Evolutionary conservation across 192 early-diverging fungal genomes (phyloP), one percentile per base, ranked within the genome.

Genomic region (Piromyces finnis): DNA sequence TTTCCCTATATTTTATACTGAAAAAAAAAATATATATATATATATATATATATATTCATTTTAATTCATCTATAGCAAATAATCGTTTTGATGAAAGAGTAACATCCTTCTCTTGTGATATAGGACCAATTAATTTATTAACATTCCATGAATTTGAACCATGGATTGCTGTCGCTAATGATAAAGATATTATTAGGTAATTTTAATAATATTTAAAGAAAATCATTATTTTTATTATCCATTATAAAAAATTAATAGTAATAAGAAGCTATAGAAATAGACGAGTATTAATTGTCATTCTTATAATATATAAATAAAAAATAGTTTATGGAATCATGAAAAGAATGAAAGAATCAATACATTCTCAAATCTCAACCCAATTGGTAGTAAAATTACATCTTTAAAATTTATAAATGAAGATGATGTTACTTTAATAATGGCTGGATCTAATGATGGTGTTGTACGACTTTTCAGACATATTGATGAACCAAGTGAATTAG

Each of bases 381-480:
- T 81, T 29, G 86, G 89, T 28, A 93, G 91, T 80, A 83, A 89
- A 13, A 91, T 96, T 37, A 90, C 93, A 3, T 88, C 89, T 78
- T 81, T 99, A 83, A 91, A 93, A 77, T 91, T 96, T 80, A 90
- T 99, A 29, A 99, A 99, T 84, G 96, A 97, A 82, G 91, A 95
- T 77, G 95, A 96, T 81, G 84, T 92, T 35, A 90, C 93, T 29
- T 85, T 95, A 86, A 86, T 99, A 81, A 83, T 97, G 79, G 89
- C 89, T n/a, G 94, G 90, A n/a, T 93, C 93, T 82, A 91, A 91
- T 82, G 94, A 95, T 82, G 93, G 93, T 59, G 88, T 93, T 11
- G 85, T 95, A 28, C 84, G 92, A 77, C 36, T 95, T n/a, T 95
- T 92, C 81, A 85, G 88, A 78, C 89, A 93, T 78, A 93, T 94